phyloP scores from a whole-genome alignment of 345 rosid species.

The Arabidopsis thaliana region TAIR10.1 NC_003075.7:58501-59000 shows the following conservation, averaged over 20 bases:
- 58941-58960: conserved; percentile 65
- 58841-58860: conserved; percentile 55
- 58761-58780: conserved; percentile 73
- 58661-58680: conserved; percentile 62
- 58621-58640: conserved; percentile 47
- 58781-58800: conserved; percentile 62
- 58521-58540: conserved; percentile 50
- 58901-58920: conserved; percentile 75
- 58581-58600: conserved; percentile 60
- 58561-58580: conserved; percentile 56
- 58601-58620: conserved; percentile 50
- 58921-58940: conserved; percentile 53
- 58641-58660: conserved; percentile 63
- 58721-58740: conserved; percentile 59
- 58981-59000: conserved; percentile 6
- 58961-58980: conserved; percentile 30
- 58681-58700: conserved; percentile 50
- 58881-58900: conserved; percentile 70
- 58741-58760: conserved; percentile 72
- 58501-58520: conserved; percentile 52
- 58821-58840: conserved; percentile 58
- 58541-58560: conserved; percentile 57
- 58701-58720: conserved; percentile 46
- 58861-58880: conserved; percentile 45
- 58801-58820: conserved; percentile 77